Evolutionary conservation across 352 stramenopile genomes (phyloP), one percentile per base, ranked within the genome.

Genomic region (Phytophthora quininea): DNA sequence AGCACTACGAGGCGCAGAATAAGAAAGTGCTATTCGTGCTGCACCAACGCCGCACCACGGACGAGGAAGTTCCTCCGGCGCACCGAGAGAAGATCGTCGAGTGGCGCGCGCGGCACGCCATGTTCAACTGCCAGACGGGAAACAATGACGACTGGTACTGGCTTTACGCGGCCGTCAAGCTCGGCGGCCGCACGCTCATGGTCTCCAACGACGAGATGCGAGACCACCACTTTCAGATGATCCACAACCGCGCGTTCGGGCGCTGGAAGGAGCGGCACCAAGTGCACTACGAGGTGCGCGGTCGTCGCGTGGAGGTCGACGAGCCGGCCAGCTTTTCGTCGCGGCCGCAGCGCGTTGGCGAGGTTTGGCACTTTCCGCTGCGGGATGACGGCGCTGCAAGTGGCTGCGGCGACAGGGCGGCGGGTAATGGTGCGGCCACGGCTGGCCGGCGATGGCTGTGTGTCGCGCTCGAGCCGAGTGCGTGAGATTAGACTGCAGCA

Each of bases 91-190:
- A 97, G 62, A 63, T 98, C 29, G 70, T 89, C 55, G 46, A 68
- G 38, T 98, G 94, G 93, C 77, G 80, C 19, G 56, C 82, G 11
- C 73, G 78, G 48, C 74, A 75, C 48, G 71, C 91, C 14, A 92
- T 99, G 70, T 99, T 97, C 84, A 92, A 97, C 48, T 98, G 96
- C 73, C 82, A 91, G 14, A 71, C 64, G 12, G 94, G 96, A 33
- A 99, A 99, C 85, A 99, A 99, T 65, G 98, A 99, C 85, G 98
- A 99, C 88, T 99, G 97, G 97, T 99, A 99, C 81, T 99, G 98
- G 98, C 90, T 99, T 69, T 98, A 98, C 73, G 96, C 96, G 4
- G 95, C 95, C 5, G 85, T 98, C 45, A 91, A 89, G 63, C 74
- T 90, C n/a, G 79, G 88, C 46, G 80, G 80, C 1, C 80, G 85